Evolutionary conservation across 2,329 filamentous ascomycete species (phyloP).

Genomic region (Colletotrichum agaves): DNA sequence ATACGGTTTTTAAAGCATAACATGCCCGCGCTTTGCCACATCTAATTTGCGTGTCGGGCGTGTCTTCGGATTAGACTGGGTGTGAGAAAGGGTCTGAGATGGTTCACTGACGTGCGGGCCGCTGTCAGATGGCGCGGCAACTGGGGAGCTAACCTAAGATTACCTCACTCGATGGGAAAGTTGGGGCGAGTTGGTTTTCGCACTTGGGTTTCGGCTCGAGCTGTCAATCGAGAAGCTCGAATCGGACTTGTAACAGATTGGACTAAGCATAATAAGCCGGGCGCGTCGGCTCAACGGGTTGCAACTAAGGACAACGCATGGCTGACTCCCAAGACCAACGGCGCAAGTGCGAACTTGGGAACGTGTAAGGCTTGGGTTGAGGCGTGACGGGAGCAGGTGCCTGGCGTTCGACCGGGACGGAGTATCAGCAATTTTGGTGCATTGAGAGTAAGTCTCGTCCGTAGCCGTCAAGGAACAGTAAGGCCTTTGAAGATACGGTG

Average conservation of each 20-base stretch:
- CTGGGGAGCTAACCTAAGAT: constrained; percentile 1
- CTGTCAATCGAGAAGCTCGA: neutral
- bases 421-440: too few relatives aligned
- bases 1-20: constrained; percentile 1
- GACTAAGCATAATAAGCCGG: constrained; percentile 13
- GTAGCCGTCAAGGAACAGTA: too few relatives aligned
- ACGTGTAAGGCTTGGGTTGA: neutral
- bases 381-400: constrained; percentile 9
- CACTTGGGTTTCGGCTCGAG: neutral
- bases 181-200: constrained; percentile 1
- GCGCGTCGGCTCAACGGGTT: neutral
- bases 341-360: constrained; percentile 1
- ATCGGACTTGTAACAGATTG: constrained; percentile 16
- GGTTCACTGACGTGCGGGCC: constrained; percentile 21
- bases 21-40: constrained; percentile 7
- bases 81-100: neutral
- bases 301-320: constrained; percentile 2
- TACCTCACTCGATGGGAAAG: neutral
- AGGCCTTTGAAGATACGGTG: too few relatives aligned
- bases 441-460: too few relatives aligned
- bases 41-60: neutral
- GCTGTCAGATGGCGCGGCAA: constrained; percentile 17
- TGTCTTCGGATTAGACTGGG: neutral
- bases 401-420: neutral
- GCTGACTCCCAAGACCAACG: constrained; percentile 3